These are phyloP conservation scores for Colletotrichum cereale DNA, from an alignment of 2,329 filamentous ascomycete species.

Conservation along the genomic window DNA sequence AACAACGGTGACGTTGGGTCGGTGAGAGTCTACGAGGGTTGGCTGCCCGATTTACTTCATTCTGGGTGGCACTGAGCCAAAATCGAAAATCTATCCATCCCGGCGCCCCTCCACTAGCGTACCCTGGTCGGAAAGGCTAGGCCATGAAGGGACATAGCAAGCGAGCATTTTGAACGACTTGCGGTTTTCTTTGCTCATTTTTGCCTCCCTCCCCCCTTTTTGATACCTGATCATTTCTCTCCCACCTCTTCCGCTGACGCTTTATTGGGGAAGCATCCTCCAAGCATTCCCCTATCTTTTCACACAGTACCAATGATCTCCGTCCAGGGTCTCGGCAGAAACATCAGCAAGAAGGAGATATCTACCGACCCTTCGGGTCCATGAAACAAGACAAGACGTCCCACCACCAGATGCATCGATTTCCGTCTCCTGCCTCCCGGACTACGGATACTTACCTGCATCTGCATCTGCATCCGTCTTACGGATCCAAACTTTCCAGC, in stretches of 20 bases:
- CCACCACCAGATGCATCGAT: background rate
- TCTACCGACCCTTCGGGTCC: slow-evolving; percentile 15
- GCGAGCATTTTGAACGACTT: slow-evolving; percentile 4
- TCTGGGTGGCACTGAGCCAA: background rate
- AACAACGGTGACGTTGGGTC: background rate
- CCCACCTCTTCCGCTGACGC: slow-evolving; percentile 2
- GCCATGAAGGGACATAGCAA: slow-evolving; percentile 26
- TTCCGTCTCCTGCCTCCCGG: background rate
- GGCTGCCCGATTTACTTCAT: background rate
- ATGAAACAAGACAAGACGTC: slow-evolving; percentile 14
- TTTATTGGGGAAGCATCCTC: background rate
- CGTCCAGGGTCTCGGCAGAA: slow-evolving; percentile 8
- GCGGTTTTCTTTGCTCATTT: background rate
- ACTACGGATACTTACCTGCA: background rate
- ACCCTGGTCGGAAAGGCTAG: slow-evolving; percentile 9
- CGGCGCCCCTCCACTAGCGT: background rate
- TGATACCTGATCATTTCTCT: background rate
- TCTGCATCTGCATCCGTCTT: background rate
- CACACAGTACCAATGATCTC: slow-evolving; percentile 24
- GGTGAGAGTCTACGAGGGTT: background rate
- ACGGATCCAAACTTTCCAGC: background rate
- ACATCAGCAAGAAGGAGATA: background rate
- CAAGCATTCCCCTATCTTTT: background rate
- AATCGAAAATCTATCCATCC: background rate
- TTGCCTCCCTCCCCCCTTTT: background rate